These are phyloP conservation scores for Puccinellia tenuiflora DNA, from an alignment of 176 grass and related monocot species.

Conservation along the genomic window DNA sequence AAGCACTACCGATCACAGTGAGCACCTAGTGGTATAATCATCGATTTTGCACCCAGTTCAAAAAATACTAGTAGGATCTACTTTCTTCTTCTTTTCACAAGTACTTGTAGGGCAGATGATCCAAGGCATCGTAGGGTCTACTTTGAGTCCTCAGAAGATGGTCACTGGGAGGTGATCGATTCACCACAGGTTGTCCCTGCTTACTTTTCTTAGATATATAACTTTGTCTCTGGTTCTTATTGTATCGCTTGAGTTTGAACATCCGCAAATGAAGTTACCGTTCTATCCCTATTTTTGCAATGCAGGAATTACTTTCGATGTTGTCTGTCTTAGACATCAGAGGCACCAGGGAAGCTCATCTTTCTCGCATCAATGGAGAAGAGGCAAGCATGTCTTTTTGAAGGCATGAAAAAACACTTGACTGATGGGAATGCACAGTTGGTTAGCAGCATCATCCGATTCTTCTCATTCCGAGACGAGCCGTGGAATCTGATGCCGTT, in stretches of 20 bases:
- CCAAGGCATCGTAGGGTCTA: constrained; percentile 84
- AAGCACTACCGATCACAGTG: no score
- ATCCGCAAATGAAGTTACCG: not conserved
- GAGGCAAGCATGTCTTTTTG: constrained; percentile 58
- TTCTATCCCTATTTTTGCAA: not conserved
- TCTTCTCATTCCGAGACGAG: constrained; percentile 44
- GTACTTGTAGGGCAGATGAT: constrained; percentile 67
- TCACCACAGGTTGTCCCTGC: constrained; percentile 62
- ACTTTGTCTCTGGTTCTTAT: not conserved
- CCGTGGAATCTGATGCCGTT: no score
- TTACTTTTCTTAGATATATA: constrained; percentile 4
- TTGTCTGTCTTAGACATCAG: constrained; percentile 69
- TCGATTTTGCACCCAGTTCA: no score
- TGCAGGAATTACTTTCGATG: constrained; percentile 69
- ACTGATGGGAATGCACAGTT: constrained; percentile 15
- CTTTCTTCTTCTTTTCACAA: no score
- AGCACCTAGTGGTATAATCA: no score
- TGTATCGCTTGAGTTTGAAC: not conserved
- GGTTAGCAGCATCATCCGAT: constrained; percentile 26
- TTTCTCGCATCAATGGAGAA: constrained; percentile 83
- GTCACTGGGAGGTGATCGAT: constrained; percentile 89
- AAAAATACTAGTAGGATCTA: no score
- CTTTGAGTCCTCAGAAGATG: constrained; percentile 96
- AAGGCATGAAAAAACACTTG: constrained; percentile 69
- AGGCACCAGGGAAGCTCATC: constrained; percentile 75